These are phyloP conservation scores for Boletus sp. DNA, from an alignment of 768 basidiomycete genomes.

Conservation along the genomic window DNA sequence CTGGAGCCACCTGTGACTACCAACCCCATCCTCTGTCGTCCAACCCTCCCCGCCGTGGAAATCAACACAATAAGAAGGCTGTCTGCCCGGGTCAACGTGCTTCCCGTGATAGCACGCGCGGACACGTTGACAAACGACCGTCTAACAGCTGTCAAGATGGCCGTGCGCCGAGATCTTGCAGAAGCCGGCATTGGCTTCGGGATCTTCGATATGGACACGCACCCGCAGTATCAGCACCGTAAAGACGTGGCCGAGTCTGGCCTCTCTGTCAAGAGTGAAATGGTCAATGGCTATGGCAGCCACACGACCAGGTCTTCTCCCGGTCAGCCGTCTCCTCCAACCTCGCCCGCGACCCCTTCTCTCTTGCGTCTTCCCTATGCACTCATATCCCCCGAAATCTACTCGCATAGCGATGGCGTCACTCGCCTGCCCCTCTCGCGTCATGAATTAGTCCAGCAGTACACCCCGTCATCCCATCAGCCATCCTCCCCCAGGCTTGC, in stretches of 20 bases:
- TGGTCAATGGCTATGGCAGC: slow-evolving; percentile 48
- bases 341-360: slow-evolving; percentile 59
- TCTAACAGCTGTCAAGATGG: slow-evolving; percentile 73
- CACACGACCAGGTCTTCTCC: slow-evolving; percentile 51
- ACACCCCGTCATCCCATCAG: slow-evolving; percentile 56
- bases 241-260: slow-evolving; percentile 43
- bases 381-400: slow-evolving; percentile 77
- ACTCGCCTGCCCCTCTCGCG: slow-evolving; percentile 53
- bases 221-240: slow-evolving; percentile 43
- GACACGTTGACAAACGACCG: slow-evolving; percentile 82
- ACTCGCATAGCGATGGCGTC: slow-evolving; percentile 82
- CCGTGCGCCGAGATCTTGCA: slow-evolving; percentile 76
- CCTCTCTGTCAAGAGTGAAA: slow-evolving; percentile 46
- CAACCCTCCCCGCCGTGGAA: slow-evolving; percentile 66
- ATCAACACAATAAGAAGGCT: slow-evolving; percentile 76
- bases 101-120: slow-evolving; percentile 80
- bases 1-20: slow-evolving; percentile 76
- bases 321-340: slow-evolving; percentile 58
- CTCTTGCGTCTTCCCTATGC: slow-evolving; percentile 76
- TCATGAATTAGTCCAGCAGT: slow-evolving; percentile 70
- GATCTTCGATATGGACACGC: slow-evolving; percentile 77
- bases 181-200: slow-evolving; percentile 86
- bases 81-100: slow-evolving; percentile 80
- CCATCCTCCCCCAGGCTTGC: slow-evolving; percentile 42
- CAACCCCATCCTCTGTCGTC: slow-evolving; percentile 63